phyloP scores from a whole-genome alignment of 2,329 filamentous ascomycete species.

The Coccinonectria pachysandricola region DNA sequence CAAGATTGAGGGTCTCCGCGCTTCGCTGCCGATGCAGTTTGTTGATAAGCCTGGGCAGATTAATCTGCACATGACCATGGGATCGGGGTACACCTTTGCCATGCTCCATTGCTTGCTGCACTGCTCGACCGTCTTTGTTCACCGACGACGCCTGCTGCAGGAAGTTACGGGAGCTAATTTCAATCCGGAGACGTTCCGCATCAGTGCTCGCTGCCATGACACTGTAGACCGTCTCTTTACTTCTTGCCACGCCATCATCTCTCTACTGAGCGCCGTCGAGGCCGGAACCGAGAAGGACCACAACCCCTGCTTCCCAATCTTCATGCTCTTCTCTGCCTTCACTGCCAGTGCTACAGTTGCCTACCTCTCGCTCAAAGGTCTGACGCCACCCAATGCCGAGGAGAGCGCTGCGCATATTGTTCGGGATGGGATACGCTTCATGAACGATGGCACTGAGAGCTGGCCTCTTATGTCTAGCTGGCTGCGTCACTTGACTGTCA shows the following conservation, averaged over 20 bases:
- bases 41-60: conserved; percentile 52
- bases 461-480: conserved; percentile 51
- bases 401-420: conserved; percentile 49
- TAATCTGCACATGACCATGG: conserved; percentile 53
- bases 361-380: conserved; percentile 51
- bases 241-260: conserved; percentile 48
- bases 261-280: conserved; percentile 45
- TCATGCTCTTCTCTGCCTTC: conserved; percentile 54
- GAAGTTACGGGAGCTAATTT: conserved; percentile 43
- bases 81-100: conserved; percentile 51
- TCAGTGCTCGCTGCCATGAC: conserved; percentile 38
- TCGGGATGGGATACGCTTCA: conserved; percentile 47
- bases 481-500: conserved; percentile 49
- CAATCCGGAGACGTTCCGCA: conserved; percentile 43
- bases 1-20: conserved; percentile 45
- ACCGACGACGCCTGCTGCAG: conserved; percentile 48
- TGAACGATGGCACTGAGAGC: conserved; percentile 47
- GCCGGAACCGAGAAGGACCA: conserved; percentile 46
- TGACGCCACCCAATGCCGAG: conserved; percentile 44
- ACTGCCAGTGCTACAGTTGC: conserved; percentile 51
- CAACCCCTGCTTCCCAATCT: conserved; percentile 51
- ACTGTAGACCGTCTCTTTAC: conserved; percentile 47
- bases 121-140: conserved; percentile 50
- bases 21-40: conserved; percentile 47
- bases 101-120: conserved; percentile 53